phyloP scores from a whole-genome alignment of 352 stramenopile species.

The Pythium volutum region DNA sequence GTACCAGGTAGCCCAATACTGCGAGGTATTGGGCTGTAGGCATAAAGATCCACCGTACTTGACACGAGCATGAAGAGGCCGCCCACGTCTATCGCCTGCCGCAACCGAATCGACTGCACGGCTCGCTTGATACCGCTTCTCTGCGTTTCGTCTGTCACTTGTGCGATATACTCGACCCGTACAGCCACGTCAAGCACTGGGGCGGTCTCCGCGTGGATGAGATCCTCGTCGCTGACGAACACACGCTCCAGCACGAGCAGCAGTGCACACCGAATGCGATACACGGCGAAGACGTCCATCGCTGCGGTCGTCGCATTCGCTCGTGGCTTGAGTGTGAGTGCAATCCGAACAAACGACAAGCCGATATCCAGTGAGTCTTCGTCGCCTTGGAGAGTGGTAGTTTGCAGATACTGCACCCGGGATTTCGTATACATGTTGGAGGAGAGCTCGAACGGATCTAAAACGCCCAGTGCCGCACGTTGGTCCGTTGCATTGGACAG shows the following conservation, averaged over 20 bases:
- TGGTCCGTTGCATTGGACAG: background rate
- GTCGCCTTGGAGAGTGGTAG: background rate
- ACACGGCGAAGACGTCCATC: conserved; percentile 14
- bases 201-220: background rate
- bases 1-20: conserved; percentile 17
- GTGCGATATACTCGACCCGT: conserved; percentile 13
- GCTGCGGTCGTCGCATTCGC: background rate
- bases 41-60: conserved; percentile 8
- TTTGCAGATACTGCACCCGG: background rate
- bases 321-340: conserved; percentile 9
- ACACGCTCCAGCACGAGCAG: conserved; percentile 24
- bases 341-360: conserved; percentile 18
- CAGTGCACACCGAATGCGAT: conserved; percentile 23
- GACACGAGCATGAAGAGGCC: background rate
- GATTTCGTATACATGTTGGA: background rate
- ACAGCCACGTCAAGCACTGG: background rate
- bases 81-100: background rate
- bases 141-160: conserved; percentile 23
- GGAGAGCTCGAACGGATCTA: conserved; percentile 6
- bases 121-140: conserved; percentile 16
- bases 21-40: conserved; percentile 2
- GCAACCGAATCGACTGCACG: conserved; percentile 7
- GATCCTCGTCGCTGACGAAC: conserved; percentile 3
- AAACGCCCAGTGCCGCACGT: conserved; percentile 4
- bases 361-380: background rate